Percentiles rank a stretch among this genome's conserved stretches.
phyloP scores from a whole-genome alignment of 805 yeast genomes.

The Brettanomyces sp. region DNA sequence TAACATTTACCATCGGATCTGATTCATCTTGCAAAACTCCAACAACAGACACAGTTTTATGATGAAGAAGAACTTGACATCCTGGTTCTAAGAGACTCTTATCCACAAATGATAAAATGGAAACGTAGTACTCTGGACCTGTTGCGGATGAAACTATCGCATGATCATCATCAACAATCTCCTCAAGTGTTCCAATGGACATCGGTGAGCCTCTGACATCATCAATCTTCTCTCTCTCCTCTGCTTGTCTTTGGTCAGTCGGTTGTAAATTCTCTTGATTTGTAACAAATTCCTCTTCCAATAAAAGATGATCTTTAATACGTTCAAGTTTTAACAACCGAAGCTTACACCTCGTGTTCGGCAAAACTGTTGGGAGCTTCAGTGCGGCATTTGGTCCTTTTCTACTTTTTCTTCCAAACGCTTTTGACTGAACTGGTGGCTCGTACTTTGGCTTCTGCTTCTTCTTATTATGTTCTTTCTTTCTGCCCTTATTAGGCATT shows the following conservation, averaged over 20 bases:
- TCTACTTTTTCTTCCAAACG: conserved; percentile 87
- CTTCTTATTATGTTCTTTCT: conserved; percentile 34
- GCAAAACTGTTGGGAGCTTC: conserved; percentile 72
- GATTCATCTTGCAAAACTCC: conserved; percentile 98
- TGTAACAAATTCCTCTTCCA: conserved; percentile 93
- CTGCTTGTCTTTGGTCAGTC: conserved; percentile 92
- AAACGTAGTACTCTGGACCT: conserved; percentile 95
- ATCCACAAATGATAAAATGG: conserved; percentile 92
- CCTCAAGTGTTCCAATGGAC: conserved; percentile 94
- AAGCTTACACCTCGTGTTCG: conserved; percentile 88
- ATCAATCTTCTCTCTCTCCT: conserved; percentile 90
- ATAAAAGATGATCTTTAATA: conserved; percentile 87
- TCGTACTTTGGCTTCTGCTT: conserved; percentile 94
- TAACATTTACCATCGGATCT: conserved; percentile 94
- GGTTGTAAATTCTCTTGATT: conserved; percentile 94
- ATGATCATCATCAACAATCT: conserved; percentile 96
- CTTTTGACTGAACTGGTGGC: conserved; percentile 87
- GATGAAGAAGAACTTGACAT: conserved; percentile 89
- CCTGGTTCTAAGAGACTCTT: conserved; percentile 95
- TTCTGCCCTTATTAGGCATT: conserved; percentile 24
- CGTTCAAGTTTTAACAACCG: conserved; percentile 88
- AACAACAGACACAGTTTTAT: conserved; percentile 91
- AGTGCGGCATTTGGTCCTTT: conserved; percentile 70
- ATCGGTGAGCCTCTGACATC: conserved; percentile 94
- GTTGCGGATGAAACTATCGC: conserved; percentile 95